These are phyloP conservation scores for Neonothopanus nambi DNA, from an alignment of 1,284 basidiomycete genomes.

Conservation along the genomic window DNA sequence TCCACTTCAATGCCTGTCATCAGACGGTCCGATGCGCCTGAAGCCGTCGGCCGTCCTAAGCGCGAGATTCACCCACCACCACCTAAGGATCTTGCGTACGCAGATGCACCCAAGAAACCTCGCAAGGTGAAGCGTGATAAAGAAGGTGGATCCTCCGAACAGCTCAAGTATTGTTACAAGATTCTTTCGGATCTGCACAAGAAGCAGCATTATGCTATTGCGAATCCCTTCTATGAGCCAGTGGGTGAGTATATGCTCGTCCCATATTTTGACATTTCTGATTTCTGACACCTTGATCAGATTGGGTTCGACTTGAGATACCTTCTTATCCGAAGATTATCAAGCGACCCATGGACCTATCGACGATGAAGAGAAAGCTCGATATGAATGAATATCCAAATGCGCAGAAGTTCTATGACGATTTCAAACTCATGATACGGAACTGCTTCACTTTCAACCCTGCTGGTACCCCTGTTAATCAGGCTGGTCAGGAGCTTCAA, in stretches of 20 bases:
- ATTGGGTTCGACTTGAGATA: conserved; percentile 78
- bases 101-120: conserved; percentile 72
- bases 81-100: conserved; percentile 87
- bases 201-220: conserved; percentile 75
- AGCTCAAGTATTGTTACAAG: conserved; percentile 83
- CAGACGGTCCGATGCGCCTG: conserved; percentile 64
- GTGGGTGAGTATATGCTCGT: conserved; percentile 72
- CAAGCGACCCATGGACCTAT: conserved; percentile 94
- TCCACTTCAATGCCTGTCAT: conserved; percentile 81
- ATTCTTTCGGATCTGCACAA: conserved; percentile 78
- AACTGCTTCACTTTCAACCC: conserved; percentile 97
- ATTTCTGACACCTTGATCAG: conserved; percentile 34
- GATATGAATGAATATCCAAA: conserved; percentile 75
- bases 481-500: conserved; percentile 80
- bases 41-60: conserved; percentile 79
- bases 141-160: conserved; percentile 76
- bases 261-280: background rate
- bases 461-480: conserved; percentile 82
- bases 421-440: conserved; percentile 91
- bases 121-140: conserved; percentile 62
- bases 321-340: conserved; percentile 87
- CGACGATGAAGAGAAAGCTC: conserved; percentile 86
- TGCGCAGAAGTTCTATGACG: conserved; percentile 80
- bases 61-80: conserved; percentile 96
- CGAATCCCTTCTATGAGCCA: conserved; percentile 90